A percentile compares a stretch with the other conserved stretches of the same genome.
These are phyloP conservation scores for Malus hybrid DNA, from an alignment of 331 rosid genomes.

Conservation along the genomic window DNA sequence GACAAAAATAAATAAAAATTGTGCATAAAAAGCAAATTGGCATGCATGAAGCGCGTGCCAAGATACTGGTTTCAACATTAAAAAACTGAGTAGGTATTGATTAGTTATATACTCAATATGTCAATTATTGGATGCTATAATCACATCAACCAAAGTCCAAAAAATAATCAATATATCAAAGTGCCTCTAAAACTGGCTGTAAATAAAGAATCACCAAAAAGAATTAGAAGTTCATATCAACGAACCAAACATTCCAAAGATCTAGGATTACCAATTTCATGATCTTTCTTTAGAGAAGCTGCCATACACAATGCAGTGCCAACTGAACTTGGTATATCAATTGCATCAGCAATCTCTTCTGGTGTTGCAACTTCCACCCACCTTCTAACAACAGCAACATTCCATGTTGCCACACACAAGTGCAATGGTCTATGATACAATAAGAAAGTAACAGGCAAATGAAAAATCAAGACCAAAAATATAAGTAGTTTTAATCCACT, in stretches of 20 bases:
- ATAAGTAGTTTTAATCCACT: background rate
- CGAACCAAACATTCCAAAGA: background rate
- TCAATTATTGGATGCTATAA: background rate
- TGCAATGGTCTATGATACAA: constrained; percentile 80
- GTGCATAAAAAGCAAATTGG: background rate
- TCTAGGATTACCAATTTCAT: constrained; percentile 65
- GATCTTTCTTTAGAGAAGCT: constrained; percentile 91
- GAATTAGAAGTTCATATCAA: background rate
- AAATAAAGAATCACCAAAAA: background rate
- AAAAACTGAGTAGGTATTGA: background rate
- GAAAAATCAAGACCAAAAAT: background rate
- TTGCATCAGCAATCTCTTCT: constrained; percentile 75
- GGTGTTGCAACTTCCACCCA: constrained; percentile 85
- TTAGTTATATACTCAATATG: background rate
- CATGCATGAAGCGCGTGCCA: background rate
- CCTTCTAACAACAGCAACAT: constrained; percentile 85
- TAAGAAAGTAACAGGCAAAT: constrained; percentile 15
- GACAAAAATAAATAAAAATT: background rate
- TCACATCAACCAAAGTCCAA: background rate
- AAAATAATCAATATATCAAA: background rate
- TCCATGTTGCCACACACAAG: constrained; percentile 91
- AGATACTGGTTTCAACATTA: background rate
- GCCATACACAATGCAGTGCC: constrained; percentile 99
- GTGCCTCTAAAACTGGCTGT: background rate
- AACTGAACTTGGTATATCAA: constrained; percentile 67